Percentiles rank a stretch among this genome's conserved stretches.
Conservation (phyloP, 139 green algal species). For the Chlorella sp. region DNA sequence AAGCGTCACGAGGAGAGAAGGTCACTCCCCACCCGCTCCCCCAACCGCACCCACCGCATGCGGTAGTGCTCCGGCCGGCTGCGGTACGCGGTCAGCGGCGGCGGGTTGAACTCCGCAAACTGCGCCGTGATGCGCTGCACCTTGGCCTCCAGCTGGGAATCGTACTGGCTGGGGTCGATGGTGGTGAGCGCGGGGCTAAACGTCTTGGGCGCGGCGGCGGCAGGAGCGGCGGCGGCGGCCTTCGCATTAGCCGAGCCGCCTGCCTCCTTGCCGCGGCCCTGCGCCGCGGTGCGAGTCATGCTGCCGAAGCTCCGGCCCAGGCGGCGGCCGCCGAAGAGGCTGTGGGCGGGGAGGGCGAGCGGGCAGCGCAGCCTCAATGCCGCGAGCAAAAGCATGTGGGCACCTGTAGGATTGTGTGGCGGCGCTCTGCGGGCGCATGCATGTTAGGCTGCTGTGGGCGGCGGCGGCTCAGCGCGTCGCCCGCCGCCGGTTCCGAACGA, state of each 20-base stretch:
- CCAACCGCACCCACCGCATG: slow-evolving; percentile 61
- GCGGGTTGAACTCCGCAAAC: slow-evolving; percentile 64
- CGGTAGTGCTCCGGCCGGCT: slow-evolving; percentile 67
- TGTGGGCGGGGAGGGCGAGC: neutral
- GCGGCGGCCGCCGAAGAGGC: neutral
- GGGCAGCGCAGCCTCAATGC: neutral
- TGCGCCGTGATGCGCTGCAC: slow-evolving; percentile 36
- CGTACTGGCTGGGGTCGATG: slow-evolving; percentile 54
- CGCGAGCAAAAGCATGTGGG: neutral
- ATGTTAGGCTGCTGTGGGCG: neutral
- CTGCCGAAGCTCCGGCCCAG: neutral
- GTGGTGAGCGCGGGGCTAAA: slow-evolving; percentile 32
- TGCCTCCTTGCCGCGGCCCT: neutral
- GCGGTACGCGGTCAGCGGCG: slow-evolving; percentile 59
- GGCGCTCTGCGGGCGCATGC: neutral
- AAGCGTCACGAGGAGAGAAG: too few species aligned
- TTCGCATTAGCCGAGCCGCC: neutral
- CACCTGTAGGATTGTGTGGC: too few species aligned
- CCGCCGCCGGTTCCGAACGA: too few species aligned
- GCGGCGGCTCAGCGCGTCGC: too few species aligned
- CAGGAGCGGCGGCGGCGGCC: neutral
- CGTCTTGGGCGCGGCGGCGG: neutral
- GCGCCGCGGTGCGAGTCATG: slow-evolving; percentile 18
- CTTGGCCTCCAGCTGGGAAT: slow-evolving; percentile 67
- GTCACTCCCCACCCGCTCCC: neutral